Conservation (phyloP, 495 filamentous ascomycete genomes). For the Penicillium canescens region DNA sequence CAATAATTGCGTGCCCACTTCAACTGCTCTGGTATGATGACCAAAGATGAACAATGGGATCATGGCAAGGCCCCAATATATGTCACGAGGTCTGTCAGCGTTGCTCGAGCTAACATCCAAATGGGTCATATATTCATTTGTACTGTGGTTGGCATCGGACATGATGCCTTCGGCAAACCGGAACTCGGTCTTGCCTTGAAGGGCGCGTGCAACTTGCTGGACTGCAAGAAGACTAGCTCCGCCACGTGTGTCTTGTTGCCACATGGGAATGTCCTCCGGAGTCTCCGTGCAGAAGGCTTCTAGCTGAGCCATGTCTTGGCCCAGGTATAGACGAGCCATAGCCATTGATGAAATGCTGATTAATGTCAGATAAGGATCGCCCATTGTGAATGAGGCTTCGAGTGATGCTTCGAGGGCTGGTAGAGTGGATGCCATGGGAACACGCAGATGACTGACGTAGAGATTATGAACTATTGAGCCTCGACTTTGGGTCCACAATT, state of each 20-base stretch:
- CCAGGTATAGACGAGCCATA: slow-evolving; percentile 68
- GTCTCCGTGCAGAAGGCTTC: slow-evolving; percentile 72
- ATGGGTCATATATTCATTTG: slow-evolving; percentile 61
- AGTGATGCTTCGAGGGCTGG: slow-evolving; percentile 65
- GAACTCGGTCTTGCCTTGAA: slow-evolving; percentile 81
- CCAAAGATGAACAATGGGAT: slow-evolving; percentile 75
- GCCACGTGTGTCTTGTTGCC: slow-evolving; percentile 75
- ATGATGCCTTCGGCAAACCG: slow-evolving; percentile 58
- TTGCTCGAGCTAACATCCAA: slow-evolving; percentile 51
- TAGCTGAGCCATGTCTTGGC: slow-evolving; percentile 73
- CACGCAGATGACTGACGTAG: slow-evolving; percentile 72
- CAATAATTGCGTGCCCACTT: slow-evolving; percentile 63
- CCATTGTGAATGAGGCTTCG: slow-evolving; percentile 68
- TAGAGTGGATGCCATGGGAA: slow-evolving; percentile 59
- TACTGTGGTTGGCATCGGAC: slow-evolving; percentile 70
- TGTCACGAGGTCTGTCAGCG: slow-evolving; percentile 58
- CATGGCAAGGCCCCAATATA: slow-evolving; percentile 74
- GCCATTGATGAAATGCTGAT: slow-evolving; percentile 73
- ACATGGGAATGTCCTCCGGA: slow-evolving; percentile 74
- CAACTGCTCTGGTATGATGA: slow-evolving; percentile 66
- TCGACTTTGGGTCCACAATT: slow-evolving; percentile 68
- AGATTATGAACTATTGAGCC: slow-evolving; percentile 71
- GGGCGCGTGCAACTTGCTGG: slow-evolving; percentile 69
- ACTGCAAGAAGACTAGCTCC: slow-evolving; percentile 71
- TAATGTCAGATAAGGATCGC: slow-evolving; percentile 74